Evolutionary conservation across 768 basidiomycete genomes (phyloP).

Genomic region (Mycena albidolilacea): DNA sequence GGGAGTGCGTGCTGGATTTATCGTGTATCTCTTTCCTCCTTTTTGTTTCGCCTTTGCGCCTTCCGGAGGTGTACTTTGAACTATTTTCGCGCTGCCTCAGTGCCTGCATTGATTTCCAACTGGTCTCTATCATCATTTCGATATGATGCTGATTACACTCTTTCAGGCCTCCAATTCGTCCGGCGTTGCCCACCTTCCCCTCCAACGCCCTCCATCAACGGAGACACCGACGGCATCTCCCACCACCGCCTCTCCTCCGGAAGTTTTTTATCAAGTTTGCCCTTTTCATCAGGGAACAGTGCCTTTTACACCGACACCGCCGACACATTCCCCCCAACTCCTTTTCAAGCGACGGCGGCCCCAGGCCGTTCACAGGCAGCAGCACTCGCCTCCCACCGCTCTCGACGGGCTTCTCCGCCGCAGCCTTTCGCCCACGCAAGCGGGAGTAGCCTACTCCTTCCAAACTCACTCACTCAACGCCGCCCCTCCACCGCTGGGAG

Average conservation of each 20-base stretch:
- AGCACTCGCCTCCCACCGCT: slow-evolving; percentile 75
- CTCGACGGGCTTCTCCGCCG: slow-evolving; percentile 81
- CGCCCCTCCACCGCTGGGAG: slow-evolving; percentile 64
- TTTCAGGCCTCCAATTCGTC: too few species aligned
- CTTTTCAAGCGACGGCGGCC: slow-evolving; percentile 16
- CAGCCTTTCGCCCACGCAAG: slow-evolving; percentile 63
- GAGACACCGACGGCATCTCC: slow-evolving; percentile 12
- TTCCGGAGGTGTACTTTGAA: too few species aligned
- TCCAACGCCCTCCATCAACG: slow-evolving; percentile 1
- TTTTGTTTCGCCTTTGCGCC: too few species aligned
- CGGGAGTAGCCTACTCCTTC: slow-evolving; percentile 64
- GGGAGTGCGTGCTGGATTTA: too few species aligned
- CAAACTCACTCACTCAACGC: slow-evolving; percentile 66
- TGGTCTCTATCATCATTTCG: too few species aligned
- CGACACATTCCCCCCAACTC: slow-evolving; percentile 13
- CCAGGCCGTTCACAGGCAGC: slow-evolving; percentile 54
- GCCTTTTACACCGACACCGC: slow-evolving; percentile 27
- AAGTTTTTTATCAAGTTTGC: slow-evolving; percentile 8
- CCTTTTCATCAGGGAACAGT: neutral
- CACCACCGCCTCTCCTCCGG: slow-evolving; percentile 22
- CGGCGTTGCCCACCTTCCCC: too few species aligned
- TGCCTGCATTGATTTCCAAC: too few species aligned
- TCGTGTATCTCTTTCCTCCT: too few species aligned
- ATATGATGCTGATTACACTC: too few species aligned
- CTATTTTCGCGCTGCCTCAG: too few species aligned